Evolutionary conservation across 192 early-diverging fungal genomes (phyloP).

Genomic region (Coemansia sp.): DNA sequence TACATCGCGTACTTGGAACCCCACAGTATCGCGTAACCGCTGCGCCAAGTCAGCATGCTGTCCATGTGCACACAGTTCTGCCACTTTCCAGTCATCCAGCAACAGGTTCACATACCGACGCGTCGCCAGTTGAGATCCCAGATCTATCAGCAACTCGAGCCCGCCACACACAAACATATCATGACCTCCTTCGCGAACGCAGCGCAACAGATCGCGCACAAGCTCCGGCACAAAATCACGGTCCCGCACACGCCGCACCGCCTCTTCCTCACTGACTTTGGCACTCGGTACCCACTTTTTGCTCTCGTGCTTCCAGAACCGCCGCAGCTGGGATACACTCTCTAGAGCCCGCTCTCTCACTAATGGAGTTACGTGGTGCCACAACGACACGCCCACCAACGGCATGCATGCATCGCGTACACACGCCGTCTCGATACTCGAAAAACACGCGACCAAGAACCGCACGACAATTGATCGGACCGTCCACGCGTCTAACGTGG

Average conservation of each 20-base stretch:
- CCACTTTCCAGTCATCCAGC: slow-evolving; percentile 77
- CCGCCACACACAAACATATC: slow-evolving; percentile 64
- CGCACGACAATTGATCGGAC: slow-evolving; percentile 59
- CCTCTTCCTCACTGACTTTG: slow-evolving; percentile 45
- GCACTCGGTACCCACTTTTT: slow-evolving; percentile 43
- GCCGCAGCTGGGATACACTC: slow-evolving; percentile 58
- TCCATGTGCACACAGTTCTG: slow-evolving; percentile 29
- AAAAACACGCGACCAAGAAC: slow-evolving; percentile 83
- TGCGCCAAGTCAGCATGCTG: slow-evolving; percentile 59
- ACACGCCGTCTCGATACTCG: slow-evolving; percentile 74
- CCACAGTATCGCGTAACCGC: slow-evolving; percentile 58
- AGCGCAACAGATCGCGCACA: slow-evolving; percentile 36
- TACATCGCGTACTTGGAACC: slow-evolving; percentile 79
- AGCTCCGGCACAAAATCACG: slow-evolving; percentile 67
- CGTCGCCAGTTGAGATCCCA: slow-evolving; percentile 87
- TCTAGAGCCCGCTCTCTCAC: slow-evolving; percentile 63
- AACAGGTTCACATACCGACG: slow-evolving; percentile 83
- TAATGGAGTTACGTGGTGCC: slow-evolving; percentile 64
- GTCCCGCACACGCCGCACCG: slow-evolving; percentile 57
- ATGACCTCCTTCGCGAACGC: background rate
- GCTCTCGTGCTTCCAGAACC: slow-evolving; percentile 65
- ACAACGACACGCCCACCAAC: slow-evolving; percentile 71
- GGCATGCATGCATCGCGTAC: slow-evolving; percentile 78
- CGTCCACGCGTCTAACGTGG: slow-evolving; percentile 28
- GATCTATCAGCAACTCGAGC: slow-evolving; percentile 83